phyloP scores from a whole-genome alignment of 139 green algal genomes.

The Haematococcus lacustris region DNA sequence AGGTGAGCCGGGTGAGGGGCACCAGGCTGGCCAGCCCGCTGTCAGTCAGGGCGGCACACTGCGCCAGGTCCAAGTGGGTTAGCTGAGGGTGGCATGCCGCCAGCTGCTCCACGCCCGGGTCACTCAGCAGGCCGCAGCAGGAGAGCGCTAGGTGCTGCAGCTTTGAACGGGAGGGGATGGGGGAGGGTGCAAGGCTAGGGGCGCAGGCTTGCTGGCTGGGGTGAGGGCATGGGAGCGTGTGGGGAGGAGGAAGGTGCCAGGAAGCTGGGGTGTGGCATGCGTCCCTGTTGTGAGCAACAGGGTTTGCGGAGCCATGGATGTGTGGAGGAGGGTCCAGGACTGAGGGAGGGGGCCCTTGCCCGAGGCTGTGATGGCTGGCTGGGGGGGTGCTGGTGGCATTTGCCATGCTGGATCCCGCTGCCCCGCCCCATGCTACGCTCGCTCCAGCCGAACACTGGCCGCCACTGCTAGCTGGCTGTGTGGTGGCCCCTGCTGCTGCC shows the following conservation, averaged over 20 bases:
- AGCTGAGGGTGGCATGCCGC: conserved; percentile 2
- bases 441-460: too few relatives aligned
- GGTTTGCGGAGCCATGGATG: too few relatives aligned
- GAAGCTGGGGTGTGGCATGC: not conserved
- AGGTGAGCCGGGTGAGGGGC: conserved; percentile 23
- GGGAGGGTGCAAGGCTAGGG: not conserved
- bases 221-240: not conserved
- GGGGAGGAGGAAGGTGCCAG: not conserved
- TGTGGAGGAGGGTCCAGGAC: too few relatives aligned
- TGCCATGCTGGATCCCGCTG: too few relatives aligned
- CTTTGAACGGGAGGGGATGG: not conserved
- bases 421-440: too few relatives aligned
- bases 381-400: too few relatives aligned
- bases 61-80: conserved; percentile 32
- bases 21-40: conserved; percentile 20
- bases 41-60: conserved; percentile 32
- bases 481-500: too few relatives aligned
- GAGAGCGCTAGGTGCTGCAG: not conserved
- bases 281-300: not conserved
- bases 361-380: too few relatives aligned
- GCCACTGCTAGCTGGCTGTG: too few relatives aligned
- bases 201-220: not conserved
- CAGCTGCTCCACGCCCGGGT: conserved; percentile 17
- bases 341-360: too few relatives aligned
- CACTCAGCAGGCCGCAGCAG: conserved; percentile 1